Percentiles rank a stretch among this genome's conserved stretches.
Conservation (phyloP, 305 asterid species). For the Ajuga reptans region DNA sequence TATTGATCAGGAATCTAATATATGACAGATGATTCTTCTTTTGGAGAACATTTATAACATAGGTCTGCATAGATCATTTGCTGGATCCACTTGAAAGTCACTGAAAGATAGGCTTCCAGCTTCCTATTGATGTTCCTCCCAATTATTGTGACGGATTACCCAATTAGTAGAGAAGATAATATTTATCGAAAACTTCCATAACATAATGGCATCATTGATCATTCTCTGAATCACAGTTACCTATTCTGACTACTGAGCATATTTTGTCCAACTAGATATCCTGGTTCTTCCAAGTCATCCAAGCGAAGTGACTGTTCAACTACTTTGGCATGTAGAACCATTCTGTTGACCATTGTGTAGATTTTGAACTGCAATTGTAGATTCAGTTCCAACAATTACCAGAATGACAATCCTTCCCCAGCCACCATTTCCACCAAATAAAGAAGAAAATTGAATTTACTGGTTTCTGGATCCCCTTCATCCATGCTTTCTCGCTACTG, state of each 20-base stretch:
- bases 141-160: not conserved
- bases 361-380: not conserved
- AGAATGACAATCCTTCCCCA: not conserved
- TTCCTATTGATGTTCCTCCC: not conserved
- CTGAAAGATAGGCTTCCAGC: not conserved
- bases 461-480: not conserved
- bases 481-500: not conserved
- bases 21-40: constrained; percentile 1
- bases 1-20: constrained; percentile 1
- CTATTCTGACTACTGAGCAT: not conserved
- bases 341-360: not conserved
- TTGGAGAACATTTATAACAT: not conserved
- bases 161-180: not conserved
- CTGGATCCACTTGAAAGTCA: not conserved
- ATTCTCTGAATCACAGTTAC: not conserved
- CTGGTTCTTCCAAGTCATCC: not conserved
- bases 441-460: not conserved
- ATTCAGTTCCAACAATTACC: not conserved
- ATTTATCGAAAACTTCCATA: not conserved
- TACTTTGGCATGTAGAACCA: not conserved
- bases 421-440: not conserved
- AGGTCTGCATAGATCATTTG: not conserved
- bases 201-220: not conserved
- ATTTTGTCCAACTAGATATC: not conserved
- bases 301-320: not conserved